Evolutionary conservation across 108 stramenopile genomes (phyloP).

Genomic region (Schizochytrium sp.): DNA sequence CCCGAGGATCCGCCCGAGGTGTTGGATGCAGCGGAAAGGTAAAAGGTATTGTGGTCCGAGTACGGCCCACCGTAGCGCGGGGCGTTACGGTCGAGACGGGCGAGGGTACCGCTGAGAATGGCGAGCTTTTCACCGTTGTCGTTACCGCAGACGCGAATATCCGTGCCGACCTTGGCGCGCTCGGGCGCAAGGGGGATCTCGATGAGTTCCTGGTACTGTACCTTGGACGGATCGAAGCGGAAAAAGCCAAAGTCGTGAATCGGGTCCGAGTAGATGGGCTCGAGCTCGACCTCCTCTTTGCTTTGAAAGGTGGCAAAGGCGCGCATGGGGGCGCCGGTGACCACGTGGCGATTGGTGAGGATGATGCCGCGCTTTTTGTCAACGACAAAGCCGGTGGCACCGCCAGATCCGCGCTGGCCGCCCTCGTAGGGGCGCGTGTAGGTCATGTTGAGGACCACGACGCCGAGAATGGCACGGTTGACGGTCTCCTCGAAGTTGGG

Average conservation of each 20-base stretch:
- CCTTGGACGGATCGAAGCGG: slow-evolving; percentile 33
- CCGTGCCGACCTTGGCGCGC: slow-evolving; percentile 32
- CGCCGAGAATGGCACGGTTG: not conserved
- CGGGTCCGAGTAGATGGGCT: slow-evolving; percentile 39
- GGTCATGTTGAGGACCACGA: not conserved
- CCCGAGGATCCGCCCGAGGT: slow-evolving; percentile 38
- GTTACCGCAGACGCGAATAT: slow-evolving; percentile 46
- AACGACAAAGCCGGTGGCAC: slow-evolving; percentile 23
- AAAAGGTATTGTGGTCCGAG: slow-evolving; percentile 36
- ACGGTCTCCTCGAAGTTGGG: not conserved
- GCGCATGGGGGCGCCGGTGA: slow-evolving; percentile 26
- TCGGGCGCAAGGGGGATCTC: slow-evolving; percentile 37
- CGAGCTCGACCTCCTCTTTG: slow-evolving; percentile 44
- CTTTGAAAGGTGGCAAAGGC: slow-evolving; percentile 35
- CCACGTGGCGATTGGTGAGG: slow-evolving; percentile 45
- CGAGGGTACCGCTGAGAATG: slow-evolving; percentile 38
- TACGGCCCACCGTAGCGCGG: slow-evolving; percentile 26
- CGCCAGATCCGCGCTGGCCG: not conserved
- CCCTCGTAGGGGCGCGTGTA: slow-evolving; percentile 8
- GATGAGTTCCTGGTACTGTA: slow-evolving; percentile 17
- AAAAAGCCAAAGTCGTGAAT: slow-evolving; percentile 23
- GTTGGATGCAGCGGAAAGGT: slow-evolving; percentile 16
- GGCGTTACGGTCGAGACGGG: slow-evolving; percentile 40
- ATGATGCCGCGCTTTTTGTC: slow-evolving; percentile 22
- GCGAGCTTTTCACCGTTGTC: slow-evolving; percentile 40